A percentile compares a stretch with the other conserved stretches of the same genome.
Conservation (phyloP, 1,139 yeast species). For the Suhomyces chickasaworum region DNA sequence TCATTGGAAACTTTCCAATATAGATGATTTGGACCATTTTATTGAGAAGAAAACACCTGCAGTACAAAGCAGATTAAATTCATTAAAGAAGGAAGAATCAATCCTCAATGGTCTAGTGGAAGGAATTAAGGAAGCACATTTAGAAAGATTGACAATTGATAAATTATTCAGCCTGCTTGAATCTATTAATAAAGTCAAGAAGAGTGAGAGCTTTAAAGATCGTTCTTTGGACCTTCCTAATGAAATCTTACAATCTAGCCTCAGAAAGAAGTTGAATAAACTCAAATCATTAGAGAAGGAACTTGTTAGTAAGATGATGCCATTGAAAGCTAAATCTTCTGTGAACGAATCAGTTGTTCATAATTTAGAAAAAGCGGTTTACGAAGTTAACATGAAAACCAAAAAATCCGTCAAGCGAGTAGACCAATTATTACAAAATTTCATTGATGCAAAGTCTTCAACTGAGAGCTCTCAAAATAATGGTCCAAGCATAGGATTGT, state of each 20-base stretch:
- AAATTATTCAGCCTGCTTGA: conserved; percentile 19
- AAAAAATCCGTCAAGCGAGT: conserved; percentile 5
- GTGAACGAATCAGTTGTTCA: conserved; percentile 15
- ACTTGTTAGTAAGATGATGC: conserved; percentile 20
- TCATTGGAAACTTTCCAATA: conserved; percentile 17
- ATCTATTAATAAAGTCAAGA: conserved; percentile 8
- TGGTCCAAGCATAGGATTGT: neutral
- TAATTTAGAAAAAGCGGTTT: conserved; percentile 21
- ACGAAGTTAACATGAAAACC: conserved; percentile 12
- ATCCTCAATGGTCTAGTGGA: conserved; percentile 10
- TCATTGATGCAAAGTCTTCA: neutral
- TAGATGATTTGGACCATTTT: conserved; percentile 11
- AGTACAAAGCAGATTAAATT: conserved; percentile 1
- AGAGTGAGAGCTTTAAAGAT: conserved; percentile 13
- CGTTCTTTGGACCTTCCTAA: conserved; percentile 22
- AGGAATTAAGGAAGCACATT: conserved; percentile 13
- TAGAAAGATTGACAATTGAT: conserved; percentile 16
- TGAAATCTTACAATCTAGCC: conserved; percentile 16
- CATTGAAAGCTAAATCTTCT: conserved; percentile 20
- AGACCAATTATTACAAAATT: neutral
- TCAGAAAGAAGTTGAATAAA: conserved; percentile 18
- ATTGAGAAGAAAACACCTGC: conserved; percentile 8
- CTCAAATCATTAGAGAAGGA: conserved; percentile 18
- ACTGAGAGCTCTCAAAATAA: neutral
- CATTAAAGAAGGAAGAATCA: conserved; percentile 1